Evolutionary conservation across 306 rosid species (phyloP), one percentile per base, ranked within the genome.

Genomic region (Pyrus communis): DNA sequence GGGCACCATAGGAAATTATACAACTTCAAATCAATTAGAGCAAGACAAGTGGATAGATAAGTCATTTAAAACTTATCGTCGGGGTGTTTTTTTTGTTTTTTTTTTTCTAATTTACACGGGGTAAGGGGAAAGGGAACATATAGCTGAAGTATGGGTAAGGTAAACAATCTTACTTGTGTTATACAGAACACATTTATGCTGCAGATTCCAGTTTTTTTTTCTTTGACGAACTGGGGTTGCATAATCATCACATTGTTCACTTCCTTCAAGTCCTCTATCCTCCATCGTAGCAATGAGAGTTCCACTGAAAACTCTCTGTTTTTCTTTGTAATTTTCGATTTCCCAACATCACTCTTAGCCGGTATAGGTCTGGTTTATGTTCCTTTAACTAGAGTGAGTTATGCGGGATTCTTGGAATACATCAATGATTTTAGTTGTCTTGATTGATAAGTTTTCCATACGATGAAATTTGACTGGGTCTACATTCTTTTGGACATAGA

Each of bases 401-500:
- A 63, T 31, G 19, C 43, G 22, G 75, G 75, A 71, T 30, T 31
- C 19, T 19, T 17, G 1, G 19, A 52, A 28, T 70, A 33, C 7
- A 19, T 28, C 28, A 11, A 27, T 28, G 28, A 15, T 31, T 31
- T 52, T 31, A 31, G 40, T 13, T 13, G 63, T 71, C 30, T 71
- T 52, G 30, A 35, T 71, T 33, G 46, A 30, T 30, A 52, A 33
- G 46, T 55, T 3, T 71, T 71, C 13, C 23, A 3, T 38, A 40
- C 1, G 11, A 42, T 10, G 69, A 17, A 74, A 25, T 49, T 10
- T 60, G 60, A 42, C 45, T 19, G 45, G 5, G 46, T 11, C 25
- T 69, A 25, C 75, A 27, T 42, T 79, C 65, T 75, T 78, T 80
- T 69, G 60, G 75, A 70, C 75, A 43, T 78, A 94, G 98, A 75